Base-by-base conservation (phyloP, 2,329 filamentous ascomycete genomes). In the Penicillium verrucosum region DNA sequence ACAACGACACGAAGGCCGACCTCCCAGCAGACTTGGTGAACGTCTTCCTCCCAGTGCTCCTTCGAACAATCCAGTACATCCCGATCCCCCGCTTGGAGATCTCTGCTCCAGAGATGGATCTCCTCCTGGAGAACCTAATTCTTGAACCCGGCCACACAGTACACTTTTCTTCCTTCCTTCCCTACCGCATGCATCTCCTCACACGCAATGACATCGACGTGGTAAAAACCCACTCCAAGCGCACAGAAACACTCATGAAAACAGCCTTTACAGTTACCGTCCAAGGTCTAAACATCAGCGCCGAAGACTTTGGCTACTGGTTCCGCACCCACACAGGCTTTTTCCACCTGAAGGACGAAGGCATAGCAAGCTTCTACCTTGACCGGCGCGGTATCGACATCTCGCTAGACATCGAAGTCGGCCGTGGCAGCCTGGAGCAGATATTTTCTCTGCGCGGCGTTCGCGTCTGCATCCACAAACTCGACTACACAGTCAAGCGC, bases 21-120 rank as follows among this genome's bases (percentile, higher is more conserved):
- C 80, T 97, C 1, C 75, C 94, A 4, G 81, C 85, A 2, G 93
- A 97, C 70, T 78, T 85, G 3, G 81, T 91, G 63, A 88, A 93
- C 57, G 85, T 93, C 12, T 92, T 97, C 69, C 80, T 94, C 5
- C 93, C 93, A 0, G 77, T 91, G 12, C 68, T 92, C 4, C 83
- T 97, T 56, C 82, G 90, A 62, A 84, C 85, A 2, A 81, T 97
- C 32, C 92, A 97, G 70, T 92, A 91, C 73, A 78, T 97, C 4
- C 93, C 93, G 0, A 94, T 97, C 51, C 92, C 92, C 0, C 87
- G 93, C 5, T 75, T 97, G n/a, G 93, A 97, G 72, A 80, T 97
- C 5, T 89, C 90, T 0, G 89, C 88, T 4, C 92, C 92, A 0
- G 86, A 89, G 34, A 81, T 96, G 53, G 92, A 97, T 65, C 82